Evolutionary conservation across 1,139 yeast genomes (phyloP).

Genomic region (Yamadazyma sp.): DNA sequence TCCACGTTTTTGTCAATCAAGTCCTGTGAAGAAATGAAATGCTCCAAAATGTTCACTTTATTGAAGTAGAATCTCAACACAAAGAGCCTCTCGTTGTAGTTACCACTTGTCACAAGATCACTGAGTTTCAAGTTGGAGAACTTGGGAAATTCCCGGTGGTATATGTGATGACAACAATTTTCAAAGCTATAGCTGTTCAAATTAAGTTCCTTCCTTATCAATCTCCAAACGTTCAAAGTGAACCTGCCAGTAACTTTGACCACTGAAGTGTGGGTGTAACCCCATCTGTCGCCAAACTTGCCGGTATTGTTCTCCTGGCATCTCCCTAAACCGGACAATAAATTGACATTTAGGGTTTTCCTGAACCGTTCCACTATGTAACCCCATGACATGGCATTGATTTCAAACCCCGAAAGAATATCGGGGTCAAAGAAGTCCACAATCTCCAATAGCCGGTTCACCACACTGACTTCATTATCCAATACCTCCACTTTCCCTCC

Average conservation of each 20-base stretch:
- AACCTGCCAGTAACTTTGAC: constrained; percentile 76
- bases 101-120: constrained; percentile 40
- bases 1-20: constrained; percentile 73
- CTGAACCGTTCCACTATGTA: constrained; percentile 70
- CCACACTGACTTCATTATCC: constrained; percentile 54
- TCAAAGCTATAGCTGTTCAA: constrained; percentile 74
- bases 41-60: constrained; percentile 47
- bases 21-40: constrained; percentile 62
- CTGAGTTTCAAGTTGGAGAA: constrained; percentile 54
- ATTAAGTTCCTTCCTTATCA: constrained; percentile 60
- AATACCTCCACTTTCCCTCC: constrained; percentile 30
- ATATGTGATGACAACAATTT: constrained; percentile 64
- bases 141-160: constrained; percentile 68
- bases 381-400: constrained; percentile 86
- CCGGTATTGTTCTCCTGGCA: constrained; percentile 49
- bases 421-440: constrained; percentile 80
- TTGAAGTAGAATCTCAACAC: constrained; percentile 53
- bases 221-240: constrained; percentile 81
- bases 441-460: constrained; percentile 53
- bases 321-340: constrained; percentile 46
- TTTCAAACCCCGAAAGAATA: constrained; percentile 80
- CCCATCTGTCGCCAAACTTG: constrained; percentile 75
- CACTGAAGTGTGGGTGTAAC: constrained; percentile 73
- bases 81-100: constrained; percentile 26
- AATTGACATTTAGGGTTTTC: constrained; percentile 46